Evolutionary conservation across 257 asterid species (phyloP).

Genomic region (Lavandula angustifolia): DNA sequence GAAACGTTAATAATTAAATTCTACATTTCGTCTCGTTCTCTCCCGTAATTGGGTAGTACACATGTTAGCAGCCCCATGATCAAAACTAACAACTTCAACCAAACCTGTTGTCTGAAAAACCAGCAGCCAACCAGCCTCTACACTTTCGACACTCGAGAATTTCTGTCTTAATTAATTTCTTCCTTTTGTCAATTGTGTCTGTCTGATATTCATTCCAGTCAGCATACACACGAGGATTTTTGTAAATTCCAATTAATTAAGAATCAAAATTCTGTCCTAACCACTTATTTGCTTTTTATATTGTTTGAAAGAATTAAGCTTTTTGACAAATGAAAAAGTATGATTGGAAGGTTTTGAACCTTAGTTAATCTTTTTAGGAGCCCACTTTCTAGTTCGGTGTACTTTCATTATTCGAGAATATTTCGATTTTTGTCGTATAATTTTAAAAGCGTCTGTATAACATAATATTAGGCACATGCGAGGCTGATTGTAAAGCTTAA

Average conservation of each 20-base stretch:
- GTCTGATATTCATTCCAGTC: slow-evolving; percentile 27
- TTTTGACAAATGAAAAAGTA: slow-evolving; percentile 18
- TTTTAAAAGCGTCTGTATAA: no score
- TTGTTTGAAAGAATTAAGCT: not conserved
- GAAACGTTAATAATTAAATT: no score
- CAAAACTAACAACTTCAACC: slow-evolving; percentile 40
- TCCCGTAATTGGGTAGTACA: not conserved
- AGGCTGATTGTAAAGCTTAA: no score
- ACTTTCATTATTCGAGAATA: no score
- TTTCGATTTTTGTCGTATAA: no score
- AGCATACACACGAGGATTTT: slow-evolving; percentile 16
- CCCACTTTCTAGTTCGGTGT: not conserved
- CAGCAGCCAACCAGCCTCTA: slow-evolving; percentile 28
- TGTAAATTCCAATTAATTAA: slow-evolving; percentile 1
- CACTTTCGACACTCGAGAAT: slow-evolving; percentile 2
- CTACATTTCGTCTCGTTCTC: no score
- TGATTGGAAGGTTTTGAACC: not conserved
- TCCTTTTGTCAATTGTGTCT: slow-evolving; percentile 16
- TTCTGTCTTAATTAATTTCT: not conserved
- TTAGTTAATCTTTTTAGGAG: not conserved
- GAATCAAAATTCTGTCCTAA: slow-evolving; percentile 10
- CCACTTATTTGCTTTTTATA: not conserved
- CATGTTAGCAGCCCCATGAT: slow-evolving; percentile 36
- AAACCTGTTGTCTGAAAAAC: slow-evolving; percentile 35
- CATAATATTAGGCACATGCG: no score